Base-by-base conservation (phyloP, 768 basidiomycete species). In the Hirschioporus abietinus region DNA sequence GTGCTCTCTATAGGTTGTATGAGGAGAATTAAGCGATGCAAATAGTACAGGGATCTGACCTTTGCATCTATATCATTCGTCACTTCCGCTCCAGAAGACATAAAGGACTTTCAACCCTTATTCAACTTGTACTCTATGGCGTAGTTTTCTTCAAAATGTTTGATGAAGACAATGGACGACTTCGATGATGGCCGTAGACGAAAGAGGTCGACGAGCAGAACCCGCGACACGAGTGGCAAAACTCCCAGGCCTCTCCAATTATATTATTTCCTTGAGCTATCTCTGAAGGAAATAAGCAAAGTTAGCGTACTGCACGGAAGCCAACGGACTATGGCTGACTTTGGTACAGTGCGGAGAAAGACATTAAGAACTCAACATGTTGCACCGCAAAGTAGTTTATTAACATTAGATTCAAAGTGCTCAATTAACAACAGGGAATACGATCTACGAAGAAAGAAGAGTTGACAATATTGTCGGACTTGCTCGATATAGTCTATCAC, bases 1-100 rank as follows among this genome's bases (percentile, higher is more conserved):
- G 20, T 52, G 42, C 42, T 20, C 42, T 52, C 42, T 52, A 52
- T 52, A 15, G 42, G 20, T 15, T 52, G 42, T 52, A 52, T 52
- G 42, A 67, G 82, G 86, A 17, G 70, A 67, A 42, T 59, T 68
- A 72, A 71, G 65, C 73, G 61, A 52, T 52, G 12, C 42, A 52
- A 52, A 52, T 52, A 6, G 20, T 20, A 10, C 42, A 52, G 42
- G 3, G 12, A 52, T 52, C 42, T 52, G 42, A 52, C 42, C 42
- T 52, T 52, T 52, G 42, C 42, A 15, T 52, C 42, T 52, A 20
- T 52, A 52, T 52, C 42, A 52, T 52, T 52, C 42, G 20, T 52
- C 42, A 52, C 42, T 20, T 52, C 42, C 3, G 42, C 42, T 12
- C 15, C 42, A 52, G 42, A 52, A 12, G 42, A 52, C 42, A 52